phyloP scores from a whole-genome alignment of 148 eudicot species.

The Camellia sinensis region DNA sequence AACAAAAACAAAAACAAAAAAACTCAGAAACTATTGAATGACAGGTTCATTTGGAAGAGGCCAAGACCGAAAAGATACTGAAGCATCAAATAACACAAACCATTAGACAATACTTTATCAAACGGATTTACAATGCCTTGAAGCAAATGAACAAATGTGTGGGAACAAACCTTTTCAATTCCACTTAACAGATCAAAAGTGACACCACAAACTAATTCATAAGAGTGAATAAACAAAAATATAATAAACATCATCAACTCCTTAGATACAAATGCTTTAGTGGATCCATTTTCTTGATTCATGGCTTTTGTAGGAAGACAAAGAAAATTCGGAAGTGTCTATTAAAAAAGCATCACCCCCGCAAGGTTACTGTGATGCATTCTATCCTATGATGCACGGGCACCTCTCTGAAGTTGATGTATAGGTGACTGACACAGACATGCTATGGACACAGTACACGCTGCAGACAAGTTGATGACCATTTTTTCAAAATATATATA shows the following conservation, averaged over 20 bases:
- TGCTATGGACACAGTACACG: too few species aligned
- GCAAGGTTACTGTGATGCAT: background rate
- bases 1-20: slow-evolving; percentile 4
- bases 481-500: too few species aligned
- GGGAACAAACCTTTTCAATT: background rate
- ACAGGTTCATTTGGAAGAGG: background rate
- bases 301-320: background rate
- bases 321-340: background rate
- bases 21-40: background rate
- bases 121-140: background rate
- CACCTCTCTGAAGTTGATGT: too few species aligned
- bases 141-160: background rate
- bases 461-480: too few species aligned
- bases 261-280: background rate
- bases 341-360: background rate
- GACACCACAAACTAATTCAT: background rate
- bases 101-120: background rate
- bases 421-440: too few species aligned
- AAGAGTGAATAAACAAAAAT: background rate
- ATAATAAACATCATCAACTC: background rate
- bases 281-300: background rate
- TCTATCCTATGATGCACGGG: background rate
- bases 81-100: background rate
- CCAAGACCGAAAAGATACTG: background rate
- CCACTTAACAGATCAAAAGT: background rate